Base-by-base conservation (phyloP, 768 basidiomycete species). In the Plicaturopsis crispa region DNA sequence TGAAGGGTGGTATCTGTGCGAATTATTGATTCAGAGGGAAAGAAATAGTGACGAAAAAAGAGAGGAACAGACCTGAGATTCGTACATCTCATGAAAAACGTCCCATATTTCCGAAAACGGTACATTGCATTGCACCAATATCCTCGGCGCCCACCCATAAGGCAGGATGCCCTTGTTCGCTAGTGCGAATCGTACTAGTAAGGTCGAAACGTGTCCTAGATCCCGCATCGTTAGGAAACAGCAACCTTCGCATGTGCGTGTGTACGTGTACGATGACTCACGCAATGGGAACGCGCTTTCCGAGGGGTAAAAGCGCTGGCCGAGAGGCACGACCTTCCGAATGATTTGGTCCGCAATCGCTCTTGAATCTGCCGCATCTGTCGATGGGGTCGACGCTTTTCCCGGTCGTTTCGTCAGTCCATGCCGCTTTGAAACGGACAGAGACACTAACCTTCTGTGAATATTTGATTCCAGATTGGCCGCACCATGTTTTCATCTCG, bases 261-360 rank as follows among this genome's bases (percentile, higher is more conserved):
- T 34, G 16, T 14, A 14, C n/a, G 26, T 28, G 18, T 20, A 30
- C 33, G n/a, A 22, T 20, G 31, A 61, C 87, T 54, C 50, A 92
- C 91, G 75, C 20, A 92, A 64, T 13, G 91, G 91, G 60, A 94
- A 92, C 7, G 90, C 85, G 42, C 79, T 80, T 44, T 91, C 88
- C 2, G 91, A 94, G 0, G 92, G 89, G 54, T 86, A 90, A 56
- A 93, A 94, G 16, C 87, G 70, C 48, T 86, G 80, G 14, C 85
- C 89, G 4, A 96, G 67, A 2, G 80, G 73, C 16, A 80, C 70
- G 13, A 92, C 63, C 45, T 69, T 76, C 11, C 72, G 69, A 24
- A 78, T 63, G 38, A 92, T 70, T 12, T 70, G 64, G 47, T 88
- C 82, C 31, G 81, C 72, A 45, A 73, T 61, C 44, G 65, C 63